phyloP scores from a whole-genome alignment of 306 rosid species.

The Erythrophleum fordii region DNA sequence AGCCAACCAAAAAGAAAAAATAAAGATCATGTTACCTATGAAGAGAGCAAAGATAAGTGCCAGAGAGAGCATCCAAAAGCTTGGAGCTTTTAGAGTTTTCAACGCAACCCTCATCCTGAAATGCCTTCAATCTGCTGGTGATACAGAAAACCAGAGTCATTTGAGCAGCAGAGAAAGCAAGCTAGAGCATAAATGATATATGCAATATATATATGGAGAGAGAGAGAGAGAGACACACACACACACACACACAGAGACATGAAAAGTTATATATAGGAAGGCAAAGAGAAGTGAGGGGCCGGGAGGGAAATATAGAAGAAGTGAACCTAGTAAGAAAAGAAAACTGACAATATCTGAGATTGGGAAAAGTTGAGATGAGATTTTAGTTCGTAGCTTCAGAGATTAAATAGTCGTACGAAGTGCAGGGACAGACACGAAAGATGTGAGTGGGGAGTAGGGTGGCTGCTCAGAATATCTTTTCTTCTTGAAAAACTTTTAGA shows the following conservation, averaged over 20 bases:
- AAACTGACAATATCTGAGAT: not conserved
- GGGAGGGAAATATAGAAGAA: not conserved
- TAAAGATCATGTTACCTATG: too few species aligned
- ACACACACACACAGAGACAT: too few species aligned
- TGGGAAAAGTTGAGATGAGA: not conserved
- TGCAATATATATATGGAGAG: not conserved
- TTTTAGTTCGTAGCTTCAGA: not conserved
- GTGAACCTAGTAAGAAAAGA: not conserved
- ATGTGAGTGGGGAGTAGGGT: too few species aligned
- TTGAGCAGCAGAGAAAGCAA: not conserved
- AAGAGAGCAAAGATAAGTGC: constrained; percentile 36
- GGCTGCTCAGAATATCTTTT: too few species aligned
- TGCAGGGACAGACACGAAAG: too few species aligned
- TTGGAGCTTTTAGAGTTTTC: constrained; percentile 10
- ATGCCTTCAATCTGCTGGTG: not conserved
- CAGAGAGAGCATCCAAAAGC: constrained; percentile 27
- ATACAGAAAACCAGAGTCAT: not conserved
- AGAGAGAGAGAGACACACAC: too few species aligned
- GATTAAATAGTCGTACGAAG: constrained; percentile 1
- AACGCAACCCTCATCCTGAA: constrained; percentile 36
- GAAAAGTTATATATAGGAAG: not conserved
- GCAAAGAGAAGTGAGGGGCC: too few species aligned
- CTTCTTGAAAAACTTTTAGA: too few species aligned
- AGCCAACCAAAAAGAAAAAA: too few species aligned
- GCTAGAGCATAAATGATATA: not conserved